A percentile compares a stretch with the other conserved stretches of the same genome.
These are phyloP conservation scores for Penicillium diatomitis DNA, from an alignment of 495 filamentous ascomycete genomes.

Conservation along the genomic window DNA sequence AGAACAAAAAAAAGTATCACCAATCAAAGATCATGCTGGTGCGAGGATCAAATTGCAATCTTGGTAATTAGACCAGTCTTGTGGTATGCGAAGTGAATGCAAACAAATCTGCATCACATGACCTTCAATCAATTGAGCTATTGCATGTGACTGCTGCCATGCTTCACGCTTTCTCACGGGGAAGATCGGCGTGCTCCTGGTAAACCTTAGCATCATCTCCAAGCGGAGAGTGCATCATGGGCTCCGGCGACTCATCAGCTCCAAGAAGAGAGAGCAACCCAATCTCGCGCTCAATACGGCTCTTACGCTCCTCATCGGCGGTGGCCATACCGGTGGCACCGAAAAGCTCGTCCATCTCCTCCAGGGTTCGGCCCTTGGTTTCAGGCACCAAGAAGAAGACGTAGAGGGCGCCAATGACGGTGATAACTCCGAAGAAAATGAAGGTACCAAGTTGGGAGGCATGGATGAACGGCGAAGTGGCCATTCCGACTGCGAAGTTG, in stretches of 20 bases:
- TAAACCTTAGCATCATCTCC: not conserved
- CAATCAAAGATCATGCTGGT: too few relatives aligned
- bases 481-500: conserved; percentile 2
- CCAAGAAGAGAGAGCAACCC: not conserved
- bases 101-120: too few relatives aligned
- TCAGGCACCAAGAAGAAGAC: conserved; percentile 5
- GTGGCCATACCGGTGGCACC: not conserved
- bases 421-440: conserved; percentile 3
- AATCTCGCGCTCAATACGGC: not conserved
- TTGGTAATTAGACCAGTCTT: too few relatives aligned
- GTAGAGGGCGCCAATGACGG: not conserved
- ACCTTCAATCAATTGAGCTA: too few relatives aligned
- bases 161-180: not conserved
- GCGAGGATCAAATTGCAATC: too few relatives aligned
- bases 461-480: not conserved
- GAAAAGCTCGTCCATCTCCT: conserved; percentile 9
- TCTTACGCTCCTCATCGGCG: conserved; percentile 1
- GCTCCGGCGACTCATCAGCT: not conserved
- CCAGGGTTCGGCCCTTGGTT: conserved; percentile 3
- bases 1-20: too few relatives aligned
- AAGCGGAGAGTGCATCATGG: not conserved
- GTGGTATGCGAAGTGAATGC: too few relatives aligned
- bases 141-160: too few relatives aligned
- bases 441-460: conserved; percentile 4
- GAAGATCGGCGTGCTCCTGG: not conserved